These are phyloP conservation scores for Akanthomyces muscarius DNA, from an alignment of 2,329 filamentous ascomycete species.

Conservation along the genomic window DNA sequence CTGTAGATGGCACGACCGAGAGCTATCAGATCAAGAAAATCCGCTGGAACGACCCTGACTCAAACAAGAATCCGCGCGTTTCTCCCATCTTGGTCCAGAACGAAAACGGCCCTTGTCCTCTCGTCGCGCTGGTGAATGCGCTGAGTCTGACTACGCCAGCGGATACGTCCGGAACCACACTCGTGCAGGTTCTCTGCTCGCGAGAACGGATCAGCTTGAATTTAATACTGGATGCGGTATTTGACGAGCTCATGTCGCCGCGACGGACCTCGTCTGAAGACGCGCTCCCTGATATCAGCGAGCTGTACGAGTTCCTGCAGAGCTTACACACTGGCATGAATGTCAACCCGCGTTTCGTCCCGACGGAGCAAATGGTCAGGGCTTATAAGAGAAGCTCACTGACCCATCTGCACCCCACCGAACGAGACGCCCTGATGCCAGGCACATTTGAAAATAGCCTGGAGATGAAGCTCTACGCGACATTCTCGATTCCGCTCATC, in stretches of 20 bases:
- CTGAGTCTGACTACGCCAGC: slow-evolving; percentile 77
- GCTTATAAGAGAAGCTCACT: slow-evolving; percentile 50
- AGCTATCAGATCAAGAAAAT: slow-evolving; percentile 94
- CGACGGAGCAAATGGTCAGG: slow-evolving; percentile 45
- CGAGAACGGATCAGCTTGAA: slow-evolving; percentile 86
- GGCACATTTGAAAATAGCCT: slow-evolving; percentile 83
- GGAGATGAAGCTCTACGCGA: slow-evolving; percentile 88
- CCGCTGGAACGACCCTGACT: slow-evolving; percentile 68
- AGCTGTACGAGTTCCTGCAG: slow-evolving; percentile 82
- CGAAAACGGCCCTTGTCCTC: slow-evolving; percentile 86
- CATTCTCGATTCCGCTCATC: slow-evolving; percentile 82
- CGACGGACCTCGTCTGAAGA: slow-evolving; percentile 59
- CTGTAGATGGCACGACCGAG: slow-evolving; percentile 54
- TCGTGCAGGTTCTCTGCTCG: slow-evolving; percentile 72
- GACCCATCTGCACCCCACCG: slow-evolving; percentile 47
- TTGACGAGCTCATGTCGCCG: slow-evolving; percentile 87
- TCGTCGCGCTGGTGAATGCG: slow-evolving; percentile 90
- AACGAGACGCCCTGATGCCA: slow-evolving; percentile 46
- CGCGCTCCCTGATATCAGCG: slow-evolving; percentile 77
- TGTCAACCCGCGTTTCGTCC: slow-evolving; percentile 85
- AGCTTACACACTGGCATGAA: slow-evolving; percentile 96
- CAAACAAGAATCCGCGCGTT: slow-evolving; percentile 59
- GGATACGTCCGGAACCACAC: slow-evolving; percentile 57
- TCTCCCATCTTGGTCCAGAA: slow-evolving; percentile 92
- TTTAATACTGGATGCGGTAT: slow-evolving; percentile 79